Base-by-base conservation (phyloP, 2,329 filamentous ascomycete species). In the Neonectria coccinea region DNA sequence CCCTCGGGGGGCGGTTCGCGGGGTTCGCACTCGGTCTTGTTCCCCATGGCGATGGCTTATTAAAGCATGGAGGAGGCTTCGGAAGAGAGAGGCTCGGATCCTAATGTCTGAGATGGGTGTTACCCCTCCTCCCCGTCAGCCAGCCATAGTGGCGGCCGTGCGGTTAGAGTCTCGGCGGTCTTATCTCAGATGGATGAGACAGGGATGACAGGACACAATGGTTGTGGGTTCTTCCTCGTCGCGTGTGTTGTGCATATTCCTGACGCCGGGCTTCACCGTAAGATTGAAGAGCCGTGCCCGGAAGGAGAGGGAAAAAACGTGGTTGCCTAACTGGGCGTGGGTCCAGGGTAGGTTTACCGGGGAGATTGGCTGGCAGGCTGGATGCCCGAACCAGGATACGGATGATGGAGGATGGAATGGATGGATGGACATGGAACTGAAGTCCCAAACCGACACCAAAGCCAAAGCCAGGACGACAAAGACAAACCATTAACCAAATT, bases 261-360 rank as follows among this genome's bases (percentile, higher is more conserved):
- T 47, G 18, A n/a, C 25, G 39, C 55, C 20, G 33, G 61, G 61
- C 61, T 63, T 63, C 61, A 63, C 61, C 61, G 61, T 63, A 56
- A 63, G 61, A 63, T 63, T 63, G 50, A 55, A 50, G 44, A 63
- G 50, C 50, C 47, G 51, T 45, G 18, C 18, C 18, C 10, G 48
- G 48, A 22, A 47, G 59, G 36, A 41, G 36, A 41, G 27, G 18
- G 27, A 33, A n/a, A 59, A 47, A 42, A 33, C 59, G 44, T 59
- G 61, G 60, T 50, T 63, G 55, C 55, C 55, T 62, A 62, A 57
- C 53, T 33, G 18, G 53, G 33, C 59, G 55, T 55, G 41, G 55
- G 57, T 61, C 36, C 57, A 64, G 62, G 62, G 56, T 64, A 61
- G 54, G 62, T 31, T 33, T 33, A 25, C 47, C 36, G 11, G 29